phyloP scores from a whole-genome alignment of 179 eudicot species.

The Beta lomatogona region DNA sequence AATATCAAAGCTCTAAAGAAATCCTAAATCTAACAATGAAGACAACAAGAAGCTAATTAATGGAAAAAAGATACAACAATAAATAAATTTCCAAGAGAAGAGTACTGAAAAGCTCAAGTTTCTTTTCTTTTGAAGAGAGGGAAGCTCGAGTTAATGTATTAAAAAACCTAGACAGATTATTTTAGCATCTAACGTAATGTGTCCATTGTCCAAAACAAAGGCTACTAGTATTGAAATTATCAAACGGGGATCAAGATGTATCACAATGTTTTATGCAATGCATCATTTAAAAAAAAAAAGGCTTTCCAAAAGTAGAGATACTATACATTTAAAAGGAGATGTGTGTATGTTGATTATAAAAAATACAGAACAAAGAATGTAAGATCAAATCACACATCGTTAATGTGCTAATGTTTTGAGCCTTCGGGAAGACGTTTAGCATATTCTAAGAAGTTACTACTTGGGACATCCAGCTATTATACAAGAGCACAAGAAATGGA shows the following conservation, averaged over 20 bases:
- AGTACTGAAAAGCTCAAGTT: not conserved
- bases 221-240: not conserved
- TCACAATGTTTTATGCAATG: not conserved
- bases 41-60: not conserved
- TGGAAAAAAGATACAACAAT: not conserved
- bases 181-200: not conserved
- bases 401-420: not conserved
- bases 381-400: too few relatives aligned
- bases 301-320: not conserved
- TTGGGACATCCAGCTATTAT: not conserved
- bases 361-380: too few relatives aligned
- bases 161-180: too few relatives aligned
- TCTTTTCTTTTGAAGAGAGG: too few relatives aligned
- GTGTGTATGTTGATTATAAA: too few relatives aligned
- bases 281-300: not conserved
- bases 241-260: not conserved
- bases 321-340: too few relatives aligned
- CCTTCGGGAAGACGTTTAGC: too few relatives aligned
- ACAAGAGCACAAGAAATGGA: not conserved
- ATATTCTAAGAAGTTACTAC: not conserved
- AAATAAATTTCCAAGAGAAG: not conserved
- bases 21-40: not conserved
- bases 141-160: not conserved
- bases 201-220: not conserved
- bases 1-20: not conserved